Base-by-base conservation (phyloP, 768 basidiomycete species). In the Pilatotrama ljubarskyi region DNA sequence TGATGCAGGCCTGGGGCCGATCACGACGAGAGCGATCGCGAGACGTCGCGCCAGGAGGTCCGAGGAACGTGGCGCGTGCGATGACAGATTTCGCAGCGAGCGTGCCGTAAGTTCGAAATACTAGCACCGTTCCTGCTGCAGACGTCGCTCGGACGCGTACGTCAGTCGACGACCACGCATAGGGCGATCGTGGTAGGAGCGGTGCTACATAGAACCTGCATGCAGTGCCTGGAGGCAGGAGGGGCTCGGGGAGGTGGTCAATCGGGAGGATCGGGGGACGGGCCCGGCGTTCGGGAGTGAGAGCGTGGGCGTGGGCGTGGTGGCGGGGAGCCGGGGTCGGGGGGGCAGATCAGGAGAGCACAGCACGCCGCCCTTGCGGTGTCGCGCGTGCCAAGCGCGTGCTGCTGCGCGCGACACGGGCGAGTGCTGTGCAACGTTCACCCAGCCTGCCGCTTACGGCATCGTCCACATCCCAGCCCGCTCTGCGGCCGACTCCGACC, bases 311-410 rank as follows among this genome's bases (percentile, higher is more conserved):
- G n/a, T n/a, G n/a, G n/a, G n/a, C n/a, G n/a, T n/a, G n/a, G n/a
- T n/a, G n/a, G n/a, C n/a, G n/a, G n/a, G n/a, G n/a, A n/a, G n/a
- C n/a, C n/a, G n/a, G n/a, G n/a, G n/a, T n/a, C n/a, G n/a, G n/a
- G n/a, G n/a, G 38, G 41, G 22, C 40, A 48, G 56, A 10, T 37
- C 46, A 57, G 49, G 47, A 32, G 55, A 17, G 59, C 59, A 61
- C 59, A 61, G 59, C 59, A 61, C 59, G 47, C 38, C 53, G 52
- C 59, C 46, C 53, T 61, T 61, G 59, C 59, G 53, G 59, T 61
- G 59, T 55, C 37, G 52, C 52, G 46, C 52, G 38, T 43, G 59
- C 59, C 52, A 49, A 54, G 59, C 59, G 59, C 59, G n/a, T 17
- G 29, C 52, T 43, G 47, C 59, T 36, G 48, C 44, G 41, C 47